Base-by-base conservation (phyloP, 2,329 filamentous ascomycete species). In the Helotiales sp. region DNA sequence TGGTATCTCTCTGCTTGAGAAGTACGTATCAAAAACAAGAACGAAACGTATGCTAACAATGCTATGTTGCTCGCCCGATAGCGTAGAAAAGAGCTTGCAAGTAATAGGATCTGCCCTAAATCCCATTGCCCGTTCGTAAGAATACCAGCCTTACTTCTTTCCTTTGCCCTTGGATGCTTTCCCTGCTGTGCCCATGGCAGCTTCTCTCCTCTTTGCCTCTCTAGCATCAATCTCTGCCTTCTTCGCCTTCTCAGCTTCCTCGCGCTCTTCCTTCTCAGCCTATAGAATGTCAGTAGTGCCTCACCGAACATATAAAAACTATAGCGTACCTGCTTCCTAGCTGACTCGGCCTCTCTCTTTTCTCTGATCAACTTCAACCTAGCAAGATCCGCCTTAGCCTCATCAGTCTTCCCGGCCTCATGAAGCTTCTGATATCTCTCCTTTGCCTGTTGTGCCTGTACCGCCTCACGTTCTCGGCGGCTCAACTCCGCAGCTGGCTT, bases 371-470 rank as follows among this genome's bases (percentile, higher is more conserved):
- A 72, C 73, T 80, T 86, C 69, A 99, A 77, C 55, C 95, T 84
- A 58, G 91, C 93, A 66, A 98, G 71, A 75, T 99, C 95, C 5
- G 90, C 88, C 73, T 91, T 89, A 48, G 93, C 93, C 80, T 97
- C 90, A 60, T 99, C 95, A 44, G 95, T 98, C 85, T 98, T 98
- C 69, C 93, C 93, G 71, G 92, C 89, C 57, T 92, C 90, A 70
- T 97, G 93, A 68, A 97, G 75, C 77, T 96, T 96, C 79, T 91
- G 84, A 71, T 96, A 97, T 66, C 87, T 83, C 79, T 96, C 93
- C 74, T 92, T 93, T 29, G 91, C 91, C 72, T 93, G 89, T 62
- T 89, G 87, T 1, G 93, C 93, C 76, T 96, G 89, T 31, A 95
- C 70, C 2, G 93, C 90, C 78, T 98, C 88, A 19, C 86, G 77